Evolutionary conservation across 2,329 filamentous ascomycete species (phyloP).

Genomic region (Periconia sp.): DNA sequence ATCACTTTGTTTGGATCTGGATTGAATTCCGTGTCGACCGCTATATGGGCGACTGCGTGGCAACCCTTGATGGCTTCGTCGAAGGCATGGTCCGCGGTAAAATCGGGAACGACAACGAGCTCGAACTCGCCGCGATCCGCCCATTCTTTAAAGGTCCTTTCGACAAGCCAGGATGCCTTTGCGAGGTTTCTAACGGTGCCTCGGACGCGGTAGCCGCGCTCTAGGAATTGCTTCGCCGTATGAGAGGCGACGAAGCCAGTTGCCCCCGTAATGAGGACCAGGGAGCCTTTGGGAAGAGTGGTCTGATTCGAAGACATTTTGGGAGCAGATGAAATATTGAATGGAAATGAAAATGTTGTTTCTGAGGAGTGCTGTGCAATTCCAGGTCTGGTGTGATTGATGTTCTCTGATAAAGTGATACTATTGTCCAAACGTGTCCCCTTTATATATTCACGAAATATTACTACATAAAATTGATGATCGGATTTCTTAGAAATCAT

Average conservation of each 20-base stretch:
- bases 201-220: conserved; percentile 39
- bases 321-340: no score
- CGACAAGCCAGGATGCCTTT: not conserved
- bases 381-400: not conserved
- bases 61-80: conserved; percentile 43
- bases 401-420: not conserved
- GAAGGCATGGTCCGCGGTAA: conserved; percentile 42
- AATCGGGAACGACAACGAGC: conserved; percentile 5
- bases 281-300: conserved; percentile 21
- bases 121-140: not conserved
- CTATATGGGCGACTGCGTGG: conserved; percentile 44
- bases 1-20: conserved; percentile 48
- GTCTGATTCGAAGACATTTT: not conserved
- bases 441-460: not conserved
- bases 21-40: conserved; percentile 40
- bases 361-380: not conserved
- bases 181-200: conserved; percentile 45
- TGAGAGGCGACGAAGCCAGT: conserved; percentile 51
- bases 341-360: no score
- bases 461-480: not conserved
- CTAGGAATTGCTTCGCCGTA: conserved; percentile 46
- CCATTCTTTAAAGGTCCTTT: not conserved
- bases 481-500: not conserved
- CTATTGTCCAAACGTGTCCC: not conserved
- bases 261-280: conserved; percentile 50